Evolutionary conservation across 352 stramenopile genomes (phyloP), one percentile per base, ranked within the genome.

Genomic region (Phytopythium sindhum): DNA sequence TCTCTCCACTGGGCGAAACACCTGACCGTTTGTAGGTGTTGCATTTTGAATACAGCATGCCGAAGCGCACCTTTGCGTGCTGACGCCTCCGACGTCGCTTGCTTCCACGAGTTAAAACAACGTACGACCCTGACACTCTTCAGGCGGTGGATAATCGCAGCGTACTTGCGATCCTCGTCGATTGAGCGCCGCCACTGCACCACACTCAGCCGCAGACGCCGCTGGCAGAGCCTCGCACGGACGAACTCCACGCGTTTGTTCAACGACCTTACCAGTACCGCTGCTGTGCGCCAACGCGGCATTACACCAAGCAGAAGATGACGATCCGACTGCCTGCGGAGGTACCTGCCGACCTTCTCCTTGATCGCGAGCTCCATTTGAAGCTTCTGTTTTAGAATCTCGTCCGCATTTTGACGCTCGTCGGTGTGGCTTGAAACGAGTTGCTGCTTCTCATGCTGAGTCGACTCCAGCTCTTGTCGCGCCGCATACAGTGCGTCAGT

Each of bases 61-160:
- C 67, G 39, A 9, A 78, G 53, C 52, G 68, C 71, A n/a, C n/a
- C 47, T 8, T 72, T 66, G 11, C 61, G 66, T 17, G 65, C 33
- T 23, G 70, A 75, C n/a, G 52, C 33, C 4, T 52, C 19, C 0
- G 41, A 42, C 0, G 56, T 31, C 24, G 56, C 60, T 31, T 71
- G 55, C 59, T 75, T 83, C 82, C 82, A 91, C 23, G 74, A 80
- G 51, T 77, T 72, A n/a, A 89, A 78, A 26, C 78, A 88, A 11
- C 66, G 74, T 0, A 77, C 50, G 31, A 74, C 77, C 4, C 35
- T 35, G 23, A 86, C 39, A 19, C 81, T 69, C 15, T 63, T 68
- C 73, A 88, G 77, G 17, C 70, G 60, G 26, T 64, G 47, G 15
- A 74, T 29, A 64, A 75, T 61, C 3, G 65, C 52, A 4, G 37